Evolutionary conservation across 495 filamentous ascomycete genomes (phyloP).

Genomic region (Cairneyella variabilis): DNA sequence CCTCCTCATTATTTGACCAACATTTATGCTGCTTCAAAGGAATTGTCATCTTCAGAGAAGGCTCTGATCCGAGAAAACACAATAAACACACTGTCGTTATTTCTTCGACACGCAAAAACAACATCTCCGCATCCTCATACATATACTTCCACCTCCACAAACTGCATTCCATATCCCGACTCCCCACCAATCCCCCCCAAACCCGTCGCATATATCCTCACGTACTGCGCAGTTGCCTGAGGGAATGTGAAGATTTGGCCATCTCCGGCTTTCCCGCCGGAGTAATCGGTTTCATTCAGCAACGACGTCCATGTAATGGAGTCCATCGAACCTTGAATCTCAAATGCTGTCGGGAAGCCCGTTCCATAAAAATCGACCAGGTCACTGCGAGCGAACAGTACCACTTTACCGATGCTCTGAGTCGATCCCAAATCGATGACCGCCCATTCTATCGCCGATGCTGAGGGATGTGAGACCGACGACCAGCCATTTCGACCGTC

Average conservation of each 20-base stretch:
- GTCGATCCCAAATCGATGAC: not conserved
- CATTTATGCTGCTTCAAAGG: no score
- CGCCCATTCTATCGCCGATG: not conserved
- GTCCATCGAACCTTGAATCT: slow-evolving; percentile 5
- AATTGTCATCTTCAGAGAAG: no score
- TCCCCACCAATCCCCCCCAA: not conserved
- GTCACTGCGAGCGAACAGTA: slow-evolving; percentile 6
- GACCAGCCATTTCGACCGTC: not conserved
- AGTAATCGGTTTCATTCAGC: not conserved
- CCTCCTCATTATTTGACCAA: no score
- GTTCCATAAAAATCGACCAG: slow-evolving; percentile 1
- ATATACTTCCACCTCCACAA: not conserved
- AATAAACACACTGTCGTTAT: no score
- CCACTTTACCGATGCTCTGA: slow-evolving; percentile 5
- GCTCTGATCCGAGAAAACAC: no score
- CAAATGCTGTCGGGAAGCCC: slow-evolving; percentile 1
- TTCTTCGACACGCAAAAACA: no score
- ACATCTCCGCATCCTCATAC: no score
- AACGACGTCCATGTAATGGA: not conserved
- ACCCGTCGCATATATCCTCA: not conserved
- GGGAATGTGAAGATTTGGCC: slow-evolving; percentile 6
- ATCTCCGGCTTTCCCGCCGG: slow-evolving; percentile 3
- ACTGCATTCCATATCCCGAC: not conserved
- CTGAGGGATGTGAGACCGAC: not conserved
- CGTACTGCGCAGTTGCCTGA: not conserved